Evolutionary conservation across 106 monocot genomes (phyloP), one percentile per base, ranked within the genome.

Genomic region (Acorus calamus): DNA sequence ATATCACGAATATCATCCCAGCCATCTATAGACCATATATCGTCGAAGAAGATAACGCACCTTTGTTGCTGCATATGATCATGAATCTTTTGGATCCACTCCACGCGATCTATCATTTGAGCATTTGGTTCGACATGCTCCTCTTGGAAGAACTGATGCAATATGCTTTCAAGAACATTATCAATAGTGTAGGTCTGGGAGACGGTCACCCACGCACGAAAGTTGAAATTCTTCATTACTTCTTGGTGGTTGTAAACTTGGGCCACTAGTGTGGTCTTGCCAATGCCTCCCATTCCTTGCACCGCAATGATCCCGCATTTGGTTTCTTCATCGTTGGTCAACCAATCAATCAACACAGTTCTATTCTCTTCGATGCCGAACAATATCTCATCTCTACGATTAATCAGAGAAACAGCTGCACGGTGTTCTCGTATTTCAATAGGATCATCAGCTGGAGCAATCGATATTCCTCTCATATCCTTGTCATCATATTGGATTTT

Each of bases 41-140:
- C 73, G 62, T 78, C 78, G 62, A 78, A 13, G 0, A 73, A 72
- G 11, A 78, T 68, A 3, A 78, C 48, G 28, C 68, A 68, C 8
- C 68, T 78, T 11, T 12, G 61, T 7, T 51, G 45, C 3, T 66
- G 6, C 66, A 77, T 57, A 7, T 53, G 61, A 14, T 49, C 41
- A 8, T 46, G 47, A 3, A 77, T 8, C 50, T 47, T 61, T 53
- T 5, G 4, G 53, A 44, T 41, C 14, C 49, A 41, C 11, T 51
- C 7, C 43, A 56, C 45, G 53, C 43, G 4, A 11, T 50, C 9
- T 55, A 28, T 28, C 28, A 28, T 28, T 28, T 28, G 28, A 28
- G 28, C 28, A 28, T 28, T 28, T 28, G 28, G 28, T 28, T 28
- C 28, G 28, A 28, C 42, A n/a, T 4, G 41, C 3, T 47, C 6